Base-by-base conservation (phyloP, 768 basidiomycete genomes). In the Leucosporidium yakuticum region DNA sequence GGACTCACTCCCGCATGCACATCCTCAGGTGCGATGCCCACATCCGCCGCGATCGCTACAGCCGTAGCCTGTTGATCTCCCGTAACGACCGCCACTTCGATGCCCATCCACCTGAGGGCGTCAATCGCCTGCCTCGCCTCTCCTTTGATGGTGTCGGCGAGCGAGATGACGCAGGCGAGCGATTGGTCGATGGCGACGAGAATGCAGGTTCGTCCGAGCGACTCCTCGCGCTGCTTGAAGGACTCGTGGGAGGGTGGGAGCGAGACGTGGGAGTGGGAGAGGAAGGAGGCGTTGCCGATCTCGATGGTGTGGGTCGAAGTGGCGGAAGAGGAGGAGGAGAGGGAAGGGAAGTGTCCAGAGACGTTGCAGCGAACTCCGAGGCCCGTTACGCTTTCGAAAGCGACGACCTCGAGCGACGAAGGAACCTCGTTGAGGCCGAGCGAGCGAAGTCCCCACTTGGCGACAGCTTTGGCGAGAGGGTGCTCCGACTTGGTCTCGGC, bases 1-100 rank as follows among this genome's bases (percentile, higher is more conserved):
- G 96, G 96, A 74, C 89, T 95, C 84, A 98, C 92, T 59, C 85
- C 85, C 12, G 94, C 89, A 86, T 88, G 92, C 1, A 99, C 91
- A 49, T 86, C 83, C 62, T 90, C 88, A 0, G 86, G 82, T 39
- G 80, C 80, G 74, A 99, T 94, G 0, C 96, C 96, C 36, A 95
- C 88, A 76, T 94, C 87, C 73, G 85, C 85, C 54, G 95, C 96
- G 60, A 98, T 85, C 6, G 94, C 92, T 39, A 86, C 75, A 4
- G 94, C 96, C 5, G 95, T 98, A 6, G 82, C 83, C 77, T 84
- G 85, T 27, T 89, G 85, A 73, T 99, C 96, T 2, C 96, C 96
- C 0, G 96, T 98, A 83, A 97, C 85, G 86, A 99, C 86, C 68
- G 85, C 85, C 25, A 97, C 92, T 65, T 88, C 87, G 73, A 99